Percentiles rank a stretch among this genome's conserved stretches.
Evolutionary conservation across 2,329 filamentous ascomycete genomes (phyloP).

Genomic region (Aureobasidium sp.): DNA sequence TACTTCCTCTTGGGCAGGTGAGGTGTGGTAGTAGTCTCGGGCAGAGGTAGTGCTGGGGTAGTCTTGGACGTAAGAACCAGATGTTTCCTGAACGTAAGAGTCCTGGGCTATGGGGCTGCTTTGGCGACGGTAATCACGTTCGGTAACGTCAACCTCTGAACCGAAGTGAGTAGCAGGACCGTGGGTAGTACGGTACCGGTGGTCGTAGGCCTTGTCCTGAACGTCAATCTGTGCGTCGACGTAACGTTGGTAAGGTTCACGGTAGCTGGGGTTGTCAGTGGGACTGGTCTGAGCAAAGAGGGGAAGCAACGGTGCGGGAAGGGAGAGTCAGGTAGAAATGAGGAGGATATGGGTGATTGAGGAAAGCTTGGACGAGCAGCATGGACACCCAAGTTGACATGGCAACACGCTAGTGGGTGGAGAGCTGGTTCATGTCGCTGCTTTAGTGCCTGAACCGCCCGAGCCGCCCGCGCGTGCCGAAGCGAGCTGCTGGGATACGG

Average conservation of each 20-base stretch:
- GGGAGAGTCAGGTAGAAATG: conserved; percentile 7
- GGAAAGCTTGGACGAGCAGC: conserved; percentile 4
- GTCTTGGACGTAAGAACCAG: conserved; percentile 16
- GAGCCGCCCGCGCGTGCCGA: conserved; percentile 8
- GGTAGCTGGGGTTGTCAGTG: conserved; percentile 37
- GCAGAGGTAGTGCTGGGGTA: conserved; percentile 26
- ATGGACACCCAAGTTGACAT: conserved; percentile 10
- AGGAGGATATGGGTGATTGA: not conserved
- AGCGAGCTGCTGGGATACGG: not conserved
- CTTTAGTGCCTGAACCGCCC: conserved; percentile 15
- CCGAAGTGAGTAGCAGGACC: conserved; percentile 46
- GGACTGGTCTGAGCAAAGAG: conserved; percentile 7
- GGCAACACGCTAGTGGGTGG: conserved; percentile 15
- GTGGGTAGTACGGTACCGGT: conserved; percentile 39
- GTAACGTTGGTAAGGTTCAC: conserved; percentile 48
- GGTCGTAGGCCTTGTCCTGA: conserved; percentile 43
- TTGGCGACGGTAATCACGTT: conserved; percentile 38
- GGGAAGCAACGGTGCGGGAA: conserved; percentile 8
- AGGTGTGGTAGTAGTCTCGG: conserved; percentile 29
- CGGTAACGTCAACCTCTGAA: conserved; percentile 46
- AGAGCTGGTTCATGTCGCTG: conserved; percentile 6
- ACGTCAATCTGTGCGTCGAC: conserved; percentile 60
- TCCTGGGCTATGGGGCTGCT: conserved; percentile 30
- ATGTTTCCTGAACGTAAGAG: conserved; percentile 25
- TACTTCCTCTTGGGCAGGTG: conserved; percentile 36